Base-by-base conservation (phyloP, 2,329 filamentous ascomycete genomes). In the Penicillium palitans region DNA sequence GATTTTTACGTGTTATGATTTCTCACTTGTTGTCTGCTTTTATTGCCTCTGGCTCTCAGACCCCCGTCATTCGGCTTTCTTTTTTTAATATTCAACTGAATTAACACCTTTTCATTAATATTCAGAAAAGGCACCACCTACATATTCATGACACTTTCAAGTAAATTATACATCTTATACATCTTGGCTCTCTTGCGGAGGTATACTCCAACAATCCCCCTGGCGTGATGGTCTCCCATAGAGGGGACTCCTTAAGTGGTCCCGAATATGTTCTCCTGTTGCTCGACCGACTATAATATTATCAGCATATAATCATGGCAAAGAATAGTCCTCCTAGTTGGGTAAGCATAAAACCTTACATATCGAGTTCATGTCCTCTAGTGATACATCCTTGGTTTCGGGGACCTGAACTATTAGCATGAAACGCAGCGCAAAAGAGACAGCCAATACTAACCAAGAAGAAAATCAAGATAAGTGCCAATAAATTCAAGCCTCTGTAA, bases 301-400 rank as follows among this genome's bases (percentile, higher is more conserved):
- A 19, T 50, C 9, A 50, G 47, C 25, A 25, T 17, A 17, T 6
- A 24, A 17, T 21, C 27, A 21, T 10, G 12, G 5, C 10, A 24
- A 31, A 25, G 13, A 39, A 25, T 3, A 21, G 5, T 7, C 2
- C 10, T 21, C 3, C 9, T 17, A 27, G 17, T 12, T n/a, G 17
- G 6, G 15, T n/a, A n/a, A 27, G 24, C 24, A 45, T 45, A 6
- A 27, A 27, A 1, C 13, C 62, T 37, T 59, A 64, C 62, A 64
- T 40, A 61, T 61, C 2, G n/a, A 17, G 27, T 64, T 57, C 55
- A 59, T 62, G 12, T 49, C 45, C 13, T 64, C 62, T 13, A 64
- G 45, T 9, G 55, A 29, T 17, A 29, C 39, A 6, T 29, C 42
- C 9, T 55, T 54, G 10, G 55, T 59, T 31, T 61, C 51, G 17